A percentile compares a stretch with the other conserved stretches of the same genome.
phyloP scores from a whole-genome alignment of 495 filamentous ascomycete species.

The Penicillium paxilli region DNA sequence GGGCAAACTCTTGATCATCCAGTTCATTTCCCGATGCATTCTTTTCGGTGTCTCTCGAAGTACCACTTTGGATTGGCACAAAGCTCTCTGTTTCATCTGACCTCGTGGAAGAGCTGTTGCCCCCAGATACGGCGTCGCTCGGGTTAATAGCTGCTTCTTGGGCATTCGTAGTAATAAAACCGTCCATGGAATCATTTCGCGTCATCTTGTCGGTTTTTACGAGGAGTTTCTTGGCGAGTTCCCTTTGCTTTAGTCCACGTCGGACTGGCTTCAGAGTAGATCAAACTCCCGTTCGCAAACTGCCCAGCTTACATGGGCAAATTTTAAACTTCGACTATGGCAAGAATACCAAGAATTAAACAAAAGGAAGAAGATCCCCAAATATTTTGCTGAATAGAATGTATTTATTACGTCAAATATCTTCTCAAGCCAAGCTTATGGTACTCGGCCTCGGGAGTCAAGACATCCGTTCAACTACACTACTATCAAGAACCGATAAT shows the following conservation, averaged over 20 bases:
- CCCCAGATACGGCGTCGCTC: background rate
- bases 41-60: background rate
- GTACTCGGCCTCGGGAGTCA: constrained; percentile 10
- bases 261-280: background rate
- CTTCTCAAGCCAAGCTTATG: background rate
- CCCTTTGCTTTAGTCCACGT: background rate
- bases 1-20: constrained; percentile 53
- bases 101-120: constrained; percentile 1
- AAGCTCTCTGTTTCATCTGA: background rate
- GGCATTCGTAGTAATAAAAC: background rate
- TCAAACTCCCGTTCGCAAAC: background rate
- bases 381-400: background rate
- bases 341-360: background rate
- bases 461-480: constrained; percentile 1
- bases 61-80: constrained; percentile 3
- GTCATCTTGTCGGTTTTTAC: background rate
- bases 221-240: background rate
- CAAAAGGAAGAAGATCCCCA: background rate
- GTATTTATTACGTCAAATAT: constrained; percentile 23
- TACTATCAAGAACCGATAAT: background rate
- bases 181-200: background rate
- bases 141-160: background rate
- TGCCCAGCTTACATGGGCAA: background rate
- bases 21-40: constrained; percentile 1
- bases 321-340: background rate